Evolutionary conservation across 1,139 yeast species (phyloP), one percentile per base, ranked within the genome.

Genomic region (Diutina ranongensis): DNA sequence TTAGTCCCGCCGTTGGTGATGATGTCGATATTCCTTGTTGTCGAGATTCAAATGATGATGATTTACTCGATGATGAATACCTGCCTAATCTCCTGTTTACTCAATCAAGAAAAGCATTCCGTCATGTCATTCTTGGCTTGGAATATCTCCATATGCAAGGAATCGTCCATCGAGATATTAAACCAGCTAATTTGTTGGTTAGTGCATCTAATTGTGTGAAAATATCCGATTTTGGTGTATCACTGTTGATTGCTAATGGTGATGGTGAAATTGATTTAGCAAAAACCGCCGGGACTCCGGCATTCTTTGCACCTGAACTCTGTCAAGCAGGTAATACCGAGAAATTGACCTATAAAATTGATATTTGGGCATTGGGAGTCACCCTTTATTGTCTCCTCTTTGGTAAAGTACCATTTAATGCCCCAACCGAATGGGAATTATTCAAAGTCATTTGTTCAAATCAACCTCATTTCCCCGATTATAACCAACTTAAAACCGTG

Each of bases 301-400:
- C 94, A 0, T 85, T 85, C 57, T 76, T 81, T 51, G 87, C 92
- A 0, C 92, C 92, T 0, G 92, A 83, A 55, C 65, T 83, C 38
- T 83, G 89, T 57, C 74, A 71, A 47, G 71, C 79, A 1, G 74
- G 67, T 47, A 60, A 62, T 48, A 47, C 50, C 13, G 35, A 79
- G 3, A 73, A 69, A 45, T 79, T 84, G 35, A 80, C 83, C 50
- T 68, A 80, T 55, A 87, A 85, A 60, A 85, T 89, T 48, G 97
- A 89, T 62, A 83, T 89, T 15, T 94, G 99, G 99, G 97, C 98
- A 0, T 63, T 89, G 32, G 99, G 99, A 3, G 89, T 92, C 2
- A 92, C 98, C 0, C 67, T 94, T 20, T 92, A 81, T 59, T 89
- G 98, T 61, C 67, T 94, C 40, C 62, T 92, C 19, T 92, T 85